Percentiles rank a stretch among this genome's conserved stretches.
Conservation (phyloP, 495 filamentous ascomycete genomes). For the Xylaria bambusicola region DNA sequence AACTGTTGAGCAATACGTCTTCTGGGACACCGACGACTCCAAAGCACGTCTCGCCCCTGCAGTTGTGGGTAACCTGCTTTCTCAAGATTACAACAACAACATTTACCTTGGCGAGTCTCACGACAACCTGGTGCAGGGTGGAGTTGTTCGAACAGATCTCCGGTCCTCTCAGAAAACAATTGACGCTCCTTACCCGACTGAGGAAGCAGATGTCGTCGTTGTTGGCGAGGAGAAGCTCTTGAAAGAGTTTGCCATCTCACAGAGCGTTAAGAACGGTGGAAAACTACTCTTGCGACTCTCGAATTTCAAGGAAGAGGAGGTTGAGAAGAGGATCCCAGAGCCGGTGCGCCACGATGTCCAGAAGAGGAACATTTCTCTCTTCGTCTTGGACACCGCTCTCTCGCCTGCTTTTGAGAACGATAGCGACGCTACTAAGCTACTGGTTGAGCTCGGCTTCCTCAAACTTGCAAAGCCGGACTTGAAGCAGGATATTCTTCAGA, state of each 20-base stretch:
- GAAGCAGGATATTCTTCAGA: constrained; percentile 49
- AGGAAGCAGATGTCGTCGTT: constrained; percentile 74
- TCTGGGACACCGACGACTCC: constrained; percentile 90
- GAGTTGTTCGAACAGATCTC: constrained; percentile 80
- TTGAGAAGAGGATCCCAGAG: constrained; percentile 82
- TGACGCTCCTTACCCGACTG: constrained; percentile 79
- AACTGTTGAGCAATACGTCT: constrained; percentile 76
- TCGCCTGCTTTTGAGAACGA: constrained; percentile 66
- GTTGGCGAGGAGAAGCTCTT: constrained; percentile 80
- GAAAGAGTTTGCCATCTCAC: constrained; percentile 69
- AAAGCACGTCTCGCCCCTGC: constrained; percentile 62
- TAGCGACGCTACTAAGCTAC: constrained; percentile 51
- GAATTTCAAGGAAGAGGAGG: constrained; percentile 78
- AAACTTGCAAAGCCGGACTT: constrained; percentile 66
- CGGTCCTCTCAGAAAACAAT: constrained; percentile 77
- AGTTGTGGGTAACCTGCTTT: constrained; percentile 70
- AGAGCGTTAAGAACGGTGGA: constrained; percentile 68
- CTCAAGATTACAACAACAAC: constrained; percentile 72
- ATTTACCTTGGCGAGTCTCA: constrained; percentile 72
- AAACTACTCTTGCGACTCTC: constrained; percentile 75
- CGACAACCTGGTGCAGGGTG: constrained; percentile 88
- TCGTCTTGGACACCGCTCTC: constrained; percentile 68
- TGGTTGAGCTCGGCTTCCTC: constrained; percentile 80
- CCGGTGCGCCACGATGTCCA: constrained; percentile 66
- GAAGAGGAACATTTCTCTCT: constrained; percentile 66